Evolutionary conservation across 257 asterid genomes (phyloP), one percentile per base, ranked within the genome.

Genomic region (Henckelia pumila): DNA sequence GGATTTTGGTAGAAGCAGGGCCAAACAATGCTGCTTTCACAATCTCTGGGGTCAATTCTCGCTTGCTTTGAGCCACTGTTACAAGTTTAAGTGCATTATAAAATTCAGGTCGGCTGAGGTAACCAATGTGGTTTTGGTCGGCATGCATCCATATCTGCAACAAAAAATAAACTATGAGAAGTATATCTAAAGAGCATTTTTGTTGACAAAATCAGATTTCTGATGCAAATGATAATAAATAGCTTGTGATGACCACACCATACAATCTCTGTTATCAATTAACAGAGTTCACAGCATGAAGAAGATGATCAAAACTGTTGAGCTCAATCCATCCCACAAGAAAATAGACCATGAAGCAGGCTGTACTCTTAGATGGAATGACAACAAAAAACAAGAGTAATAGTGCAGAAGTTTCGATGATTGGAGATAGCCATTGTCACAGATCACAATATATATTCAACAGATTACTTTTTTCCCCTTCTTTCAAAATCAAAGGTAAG

Each of bases 11-110:
- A 40, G 98, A 85, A 76, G 98, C 98, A 23, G 96, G 88, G 66
- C 96, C 89, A 67, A 77, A 84, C 66, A 93, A 69, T 30, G 98
- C 98, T 30, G 95, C 95, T 82, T 93, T 90, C 73, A 93, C 96
- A 29, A 93, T 93, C 61, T 93, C 98, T 8, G 95, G 88, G 23
- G 96, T 88, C 78, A 93, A 84, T 50, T 89, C 98, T 55, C 94
- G 85, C 79, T 93, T 93, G 78, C 91, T 93, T 78, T 93, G 98
- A 64, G 98, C 98, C 76, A 93, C 97, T 2, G 98, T 93, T 59
- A 93, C 96, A 62, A 93, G 96, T 84, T 85, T 93, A 53, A 93
- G 97, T 74, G 96, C 97, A 77, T 89, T 93, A 77, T 81, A 89
- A 78, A 93, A 93, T 78, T 90, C 98, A 21, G 85, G 77, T 40